Evolutionary conservation across 768 basidiomycete species (phyloP).

Genomic region (Leccinum disarticulatum): DNA sequence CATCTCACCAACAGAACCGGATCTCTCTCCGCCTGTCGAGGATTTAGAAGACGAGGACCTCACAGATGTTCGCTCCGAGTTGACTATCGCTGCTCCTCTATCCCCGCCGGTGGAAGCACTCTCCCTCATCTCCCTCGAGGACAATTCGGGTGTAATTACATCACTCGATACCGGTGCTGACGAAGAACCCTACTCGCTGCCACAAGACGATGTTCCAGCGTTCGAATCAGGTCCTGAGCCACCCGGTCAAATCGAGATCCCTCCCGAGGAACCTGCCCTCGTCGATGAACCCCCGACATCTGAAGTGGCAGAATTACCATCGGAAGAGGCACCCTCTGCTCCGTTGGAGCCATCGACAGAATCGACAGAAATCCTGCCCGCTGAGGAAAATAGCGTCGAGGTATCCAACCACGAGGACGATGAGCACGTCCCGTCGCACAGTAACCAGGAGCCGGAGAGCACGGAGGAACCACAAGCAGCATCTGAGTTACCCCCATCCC

Average conservation of each 20-base stretch:
- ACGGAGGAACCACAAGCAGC: slow-evolving; percentile 7
- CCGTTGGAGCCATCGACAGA: slow-evolving; percentile 8
- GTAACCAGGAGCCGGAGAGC: neutral
- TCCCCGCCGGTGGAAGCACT: slow-evolving; percentile 32
- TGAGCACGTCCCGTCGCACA: neutral
- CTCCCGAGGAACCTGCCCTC: neutral
- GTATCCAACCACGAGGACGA: slow-evolving; percentile 12
- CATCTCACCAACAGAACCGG: slow-evolving; percentile 9
- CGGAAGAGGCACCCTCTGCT: slow-evolving; percentile 10
- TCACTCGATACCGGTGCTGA: neutral
- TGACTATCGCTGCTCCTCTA: slow-evolving; percentile 13
- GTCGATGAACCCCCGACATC: slow-evolving; percentile 3
- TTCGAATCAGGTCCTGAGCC: slow-evolving; percentile 15
- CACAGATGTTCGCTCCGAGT: slow-evolving; percentile 23
- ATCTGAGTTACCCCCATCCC: slow-evolving; percentile 2
- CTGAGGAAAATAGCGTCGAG: slow-evolving; percentile 1
- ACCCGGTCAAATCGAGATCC: neutral
- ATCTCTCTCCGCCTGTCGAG: slow-evolving; percentile 16
- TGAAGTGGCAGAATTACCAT: slow-evolving; percentile 4
- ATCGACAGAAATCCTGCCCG: slow-evolving; percentile 1
- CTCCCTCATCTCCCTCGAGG: slow-evolving; percentile 27
- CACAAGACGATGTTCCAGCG: slow-evolving; percentile 4
- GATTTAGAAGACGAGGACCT: slow-evolving; percentile 27
- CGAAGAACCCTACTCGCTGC: slow-evolving; percentile 2
- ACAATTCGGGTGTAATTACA: slow-evolving; percentile 3